phyloP scores from a whole-genome alignment of 805 yeast species.

The Candida quercuum region DNA sequence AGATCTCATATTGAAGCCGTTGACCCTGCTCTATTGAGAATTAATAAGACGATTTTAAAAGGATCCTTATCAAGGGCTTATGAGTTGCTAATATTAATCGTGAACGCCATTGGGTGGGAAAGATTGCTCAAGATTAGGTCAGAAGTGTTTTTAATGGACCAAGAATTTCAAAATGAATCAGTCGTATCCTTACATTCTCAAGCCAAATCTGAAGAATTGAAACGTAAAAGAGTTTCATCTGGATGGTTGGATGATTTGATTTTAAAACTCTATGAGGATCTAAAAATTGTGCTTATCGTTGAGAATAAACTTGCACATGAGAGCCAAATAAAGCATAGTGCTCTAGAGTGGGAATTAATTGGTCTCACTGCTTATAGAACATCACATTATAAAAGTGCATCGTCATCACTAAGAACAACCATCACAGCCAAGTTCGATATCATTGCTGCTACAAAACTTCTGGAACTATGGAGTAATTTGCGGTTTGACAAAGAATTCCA shows the following conservation, averaged over 20 bases:
- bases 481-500: slow-evolving; percentile 11
- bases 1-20: slow-evolving; percentile 32
- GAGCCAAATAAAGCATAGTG: slow-evolving; percentile 41
- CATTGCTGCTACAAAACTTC: slow-evolving; percentile 46
- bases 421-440: slow-evolving; percentile 56
- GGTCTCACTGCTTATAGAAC: slow-evolving; percentile 51
- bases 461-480: slow-evolving; percentile 33
- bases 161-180: slow-evolving; percentile 45
- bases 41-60: slow-evolving; percentile 45
- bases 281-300: slow-evolving; percentile 32
- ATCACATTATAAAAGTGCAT: slow-evolving; percentile 40
- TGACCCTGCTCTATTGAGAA: slow-evolving; percentile 42
- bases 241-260: slow-evolving; percentile 77
- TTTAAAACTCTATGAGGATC: slow-evolving; percentile 63
- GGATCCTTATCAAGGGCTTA: slow-evolving; percentile 59
- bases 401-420: slow-evolving; percentile 51
- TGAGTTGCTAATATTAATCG: slow-evolving; percentile 63
- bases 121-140: slow-evolving; percentile 60
- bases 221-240: slow-evolving; percentile 57
- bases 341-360: slow-evolving; percentile 70
- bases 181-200: slow-evolving; percentile 15
- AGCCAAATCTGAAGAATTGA: slow-evolving; percentile 7
- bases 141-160: slow-evolving; percentile 75
- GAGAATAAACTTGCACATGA: slow-evolving; percentile 24
- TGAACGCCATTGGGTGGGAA: slow-evolving; percentile 79